phyloP scores from a whole-genome alignment of 2,329 filamentous ascomycete genomes.

The Fusarium coicis region DNA sequence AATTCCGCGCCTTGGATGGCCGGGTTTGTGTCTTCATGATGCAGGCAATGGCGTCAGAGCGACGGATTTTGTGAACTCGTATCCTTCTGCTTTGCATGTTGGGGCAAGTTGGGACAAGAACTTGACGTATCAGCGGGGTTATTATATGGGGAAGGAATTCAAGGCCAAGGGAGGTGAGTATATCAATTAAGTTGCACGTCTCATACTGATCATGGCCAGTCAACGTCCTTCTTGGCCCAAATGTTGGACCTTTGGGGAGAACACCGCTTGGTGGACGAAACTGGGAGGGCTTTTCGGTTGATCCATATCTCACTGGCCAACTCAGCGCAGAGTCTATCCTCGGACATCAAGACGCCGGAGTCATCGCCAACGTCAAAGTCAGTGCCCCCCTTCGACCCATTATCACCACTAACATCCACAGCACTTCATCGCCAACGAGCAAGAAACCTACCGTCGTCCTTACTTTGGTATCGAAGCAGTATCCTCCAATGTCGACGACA shows the following conservation, averaged over 20 bases:
- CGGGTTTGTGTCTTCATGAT: constrained; percentile 61
- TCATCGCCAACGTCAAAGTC: constrained; percentile 79
- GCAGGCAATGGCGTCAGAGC: constrained; percentile 61
- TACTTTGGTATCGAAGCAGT: constrained; percentile 61
- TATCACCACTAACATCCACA: neutral
- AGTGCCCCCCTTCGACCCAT: rapidly evolving
- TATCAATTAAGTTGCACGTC: too few relatives aligned
- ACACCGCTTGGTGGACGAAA: constrained; percentile 77
- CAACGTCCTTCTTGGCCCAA: constrained; percentile 76
- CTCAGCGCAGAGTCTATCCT: constrained; percentile 77
- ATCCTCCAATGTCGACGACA: constrained; percentile 72
- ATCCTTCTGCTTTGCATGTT: constrained; percentile 59
- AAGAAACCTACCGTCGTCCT: constrained; percentile 61
- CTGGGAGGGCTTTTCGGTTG: constrained; percentile 80
- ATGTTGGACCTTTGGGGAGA: constrained; percentile 76
- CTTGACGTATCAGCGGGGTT: constrained; percentile 61
- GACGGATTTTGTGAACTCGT: constrained; percentile 60
- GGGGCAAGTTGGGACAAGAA: constrained; percentile 65
- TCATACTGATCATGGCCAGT: constrained; percentile 48
- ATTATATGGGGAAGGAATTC: constrained; percentile 67
- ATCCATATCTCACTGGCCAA: constrained; percentile 77
- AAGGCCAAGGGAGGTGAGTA: constrained; percentile 65
- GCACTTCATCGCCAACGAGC: constrained; percentile 71
- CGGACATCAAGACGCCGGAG: constrained; percentile 80
- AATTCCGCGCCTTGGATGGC: constrained; percentile 57